These are phyloP conservation scores for Lupinus albus DNA, from an alignment of 306 rosid genomes.

Conservation along the genomic window DNA sequence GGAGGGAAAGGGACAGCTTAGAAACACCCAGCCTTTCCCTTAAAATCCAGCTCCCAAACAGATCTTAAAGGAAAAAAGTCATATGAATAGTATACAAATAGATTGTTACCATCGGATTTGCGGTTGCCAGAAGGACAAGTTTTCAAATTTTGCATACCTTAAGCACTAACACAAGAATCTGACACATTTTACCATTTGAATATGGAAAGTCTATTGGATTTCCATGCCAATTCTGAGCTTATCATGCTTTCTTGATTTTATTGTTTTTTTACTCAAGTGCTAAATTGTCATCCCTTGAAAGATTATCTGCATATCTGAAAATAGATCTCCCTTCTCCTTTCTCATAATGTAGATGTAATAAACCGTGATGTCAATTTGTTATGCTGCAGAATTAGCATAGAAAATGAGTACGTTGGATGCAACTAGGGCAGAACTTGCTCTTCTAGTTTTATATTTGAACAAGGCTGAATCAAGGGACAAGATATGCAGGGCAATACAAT, in stretches of 20 bases:
- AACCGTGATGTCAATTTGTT: constrained; percentile 32
- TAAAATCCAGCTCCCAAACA: too few relatives aligned
- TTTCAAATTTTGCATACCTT: neutral
- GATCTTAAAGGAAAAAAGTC: too few relatives aligned
- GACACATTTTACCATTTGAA: neutral
- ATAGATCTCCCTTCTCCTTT: neutral
- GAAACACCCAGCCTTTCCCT: too few relatives aligned
- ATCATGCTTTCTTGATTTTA: constrained; percentile 1
- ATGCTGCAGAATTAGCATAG: constrained; percentile 40
- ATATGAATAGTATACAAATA: neutral
- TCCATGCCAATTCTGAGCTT: neutral
- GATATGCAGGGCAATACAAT: constrained; percentile 96
- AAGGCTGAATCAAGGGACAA: constrained; percentile 99
- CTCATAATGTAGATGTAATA: constrained; percentile 24
- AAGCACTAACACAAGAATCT: neutral
- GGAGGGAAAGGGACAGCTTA: too few relatives aligned
- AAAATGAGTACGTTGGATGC: constrained; percentile 91
- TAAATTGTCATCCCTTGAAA: constrained; percentile 12
- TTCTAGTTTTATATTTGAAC: constrained; percentile 79
- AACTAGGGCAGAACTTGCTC: constrained; percentile 89
- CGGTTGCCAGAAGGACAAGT: neutral
- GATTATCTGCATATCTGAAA: constrained; percentile 4
- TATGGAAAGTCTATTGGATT: constrained; percentile 25
- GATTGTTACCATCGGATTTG: constrained; percentile 9
- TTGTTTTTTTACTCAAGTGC: neutral